phyloP scores from a whole-genome alignment of 768 basidiomycete genomes.

The Tylopilus rubrobrunneus region DNA sequence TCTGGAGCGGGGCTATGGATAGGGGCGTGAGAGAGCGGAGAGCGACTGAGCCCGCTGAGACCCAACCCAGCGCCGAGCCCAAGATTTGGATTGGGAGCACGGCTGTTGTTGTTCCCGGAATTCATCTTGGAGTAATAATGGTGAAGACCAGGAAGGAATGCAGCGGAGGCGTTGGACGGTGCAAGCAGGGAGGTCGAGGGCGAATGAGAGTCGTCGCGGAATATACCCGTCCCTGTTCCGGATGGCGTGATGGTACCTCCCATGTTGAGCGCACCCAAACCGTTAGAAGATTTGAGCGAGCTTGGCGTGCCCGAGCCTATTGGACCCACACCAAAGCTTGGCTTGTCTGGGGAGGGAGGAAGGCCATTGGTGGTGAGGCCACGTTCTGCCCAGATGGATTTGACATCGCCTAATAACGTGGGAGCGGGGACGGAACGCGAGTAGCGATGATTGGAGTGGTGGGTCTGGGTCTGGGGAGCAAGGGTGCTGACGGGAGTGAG shows the following conservation, averaged over 20 bases:
- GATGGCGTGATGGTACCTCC: slow-evolving; percentile 9
- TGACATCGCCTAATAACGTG: slow-evolving; percentile 69
- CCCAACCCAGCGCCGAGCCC: slow-evolving; percentile 20
- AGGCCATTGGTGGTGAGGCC: slow-evolving; percentile 29
- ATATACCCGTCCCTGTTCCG: slow-evolving; percentile 18
- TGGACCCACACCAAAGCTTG: slow-evolving; percentile 19
- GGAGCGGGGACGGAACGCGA: slow-evolving; percentile 81
- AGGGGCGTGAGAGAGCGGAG: slow-evolving; percentile 27
- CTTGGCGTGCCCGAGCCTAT: slow-evolving; percentile 44
- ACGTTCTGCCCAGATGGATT: slow-evolving; percentile 76
- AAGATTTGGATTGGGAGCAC: slow-evolving; percentile 22
- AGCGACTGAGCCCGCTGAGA: slow-evolving; percentile 27
- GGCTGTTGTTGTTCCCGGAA: slow-evolving; percentile 23
- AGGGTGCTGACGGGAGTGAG: slow-evolving; percentile 11
- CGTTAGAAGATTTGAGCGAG: slow-evolving; percentile 47
- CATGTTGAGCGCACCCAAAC: slow-evolving; percentile 27
- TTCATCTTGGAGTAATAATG: slow-evolving; percentile 60
- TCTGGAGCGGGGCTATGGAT: slow-evolving; percentile 26
- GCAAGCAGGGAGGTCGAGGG: slow-evolving; percentile 38
- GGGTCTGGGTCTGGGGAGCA: slow-evolving; percentile 16
- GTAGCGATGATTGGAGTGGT: slow-evolving; percentile 55
- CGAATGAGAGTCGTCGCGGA: slow-evolving; percentile 35
- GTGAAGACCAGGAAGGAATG: slow-evolving; percentile 73
- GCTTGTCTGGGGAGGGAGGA: slow-evolving; percentile 37
- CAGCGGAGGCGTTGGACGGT: slow-evolving; percentile 78